Evolutionary conservation across 2,329 filamentous ascomycete genomes (phyloP), one percentile per base, ranked within the genome.

Genomic region (Ophiostoma himal-ulmi): DNA sequence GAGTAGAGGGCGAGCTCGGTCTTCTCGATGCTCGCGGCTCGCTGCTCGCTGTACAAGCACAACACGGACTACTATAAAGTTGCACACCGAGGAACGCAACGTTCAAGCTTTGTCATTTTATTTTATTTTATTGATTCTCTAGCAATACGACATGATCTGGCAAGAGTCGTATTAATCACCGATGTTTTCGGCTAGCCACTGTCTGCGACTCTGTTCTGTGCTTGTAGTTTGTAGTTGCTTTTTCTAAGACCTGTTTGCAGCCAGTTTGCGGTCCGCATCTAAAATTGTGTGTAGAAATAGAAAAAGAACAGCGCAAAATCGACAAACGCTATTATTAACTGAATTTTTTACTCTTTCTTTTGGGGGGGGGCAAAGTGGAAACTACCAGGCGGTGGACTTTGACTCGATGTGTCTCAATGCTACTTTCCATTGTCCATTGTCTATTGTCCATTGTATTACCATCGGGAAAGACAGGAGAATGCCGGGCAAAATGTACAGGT

Each of bases 131-230:
- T n/a, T n/a, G n/a, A n/a, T n/a, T 57, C 52, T 26, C 10, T 57
- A 17, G 26, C 52, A 54, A 36, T 62, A 62, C 57, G 57, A 62
- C 57, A 36, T 34, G 57, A 62, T 62, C 57, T 62, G 14, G 26
- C 20, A 26, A 20, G 26, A 34, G 26, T 62, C 14, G 22, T 34
- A 17, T 26, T 14, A 62, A 62, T 34, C 57, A 62, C 57, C 57
- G 57, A 26, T 11, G 57, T 62, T 57, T 57, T 57, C 52, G 57
- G 57, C 57, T 62, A 20, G 36, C 57, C 57, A 30, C 1, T 13
- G 10, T 62, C 26, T 62, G 13, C 57, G 3, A 62, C 57, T 62
- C 26, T 34, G 17, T 17, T 2, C 17, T 54, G 4, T 44, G 39
- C 11, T 22, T 22, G 22, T 57, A 57, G n/a, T 57, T 14, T 10